phyloP scores from a whole-genome alignment of 2,329 filamentous ascomycete genomes.

The Dothideomycetes sp. region DNA sequence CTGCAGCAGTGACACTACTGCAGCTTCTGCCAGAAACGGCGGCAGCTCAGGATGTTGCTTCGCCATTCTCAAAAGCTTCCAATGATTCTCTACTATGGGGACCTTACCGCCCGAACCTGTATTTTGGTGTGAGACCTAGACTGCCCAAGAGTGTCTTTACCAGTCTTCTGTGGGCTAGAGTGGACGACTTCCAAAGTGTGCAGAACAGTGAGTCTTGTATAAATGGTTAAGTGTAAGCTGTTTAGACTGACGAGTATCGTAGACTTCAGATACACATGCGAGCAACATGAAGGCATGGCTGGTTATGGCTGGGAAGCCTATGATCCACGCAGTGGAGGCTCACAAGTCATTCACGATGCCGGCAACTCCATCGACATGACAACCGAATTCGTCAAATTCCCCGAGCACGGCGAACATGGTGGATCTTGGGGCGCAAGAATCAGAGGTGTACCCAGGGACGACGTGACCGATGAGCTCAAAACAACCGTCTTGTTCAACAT shows the following conservation, averaged over 20 bases:
- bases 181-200: slow-evolving; percentile 67
- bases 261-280: slow-evolving; percentile 91
- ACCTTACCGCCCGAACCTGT: slow-evolving; percentile 85
- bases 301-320: slow-evolving; percentile 99
- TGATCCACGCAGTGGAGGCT: slow-evolving; percentile 76
- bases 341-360: slow-evolving; percentile 83
- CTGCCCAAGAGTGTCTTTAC: slow-evolving; percentile 72
- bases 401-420: slow-evolving; percentile 65
- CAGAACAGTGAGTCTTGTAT: slow-evolving; percentile 57
- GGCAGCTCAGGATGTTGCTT: slow-evolving; percentile 14
- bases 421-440: slow-evolving; percentile 89
- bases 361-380: slow-evolving; percentile 83
- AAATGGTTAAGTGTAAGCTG: too few relatives aligned
- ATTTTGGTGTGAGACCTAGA: slow-evolving; percentile 81
- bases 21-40: slow-evolving; percentile 6
- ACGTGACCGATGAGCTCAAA: slow-evolving; percentile 56
- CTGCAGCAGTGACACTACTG: slow-evolving; percentile 12
- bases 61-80: slow-evolving; percentile 36
- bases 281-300: slow-evolving; percentile 86
- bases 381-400: slow-evolving; percentile 87
- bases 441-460: slow-evolving; percentile 66
- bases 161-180: slow-evolving; percentile 79
- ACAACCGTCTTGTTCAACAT: slow-evolving; percentile 77
- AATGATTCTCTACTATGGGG: slow-evolving; percentile 94
- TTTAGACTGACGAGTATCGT: slow-evolving; percentile 19